phyloP scores from a whole-genome alignment of 2,329 filamentous ascomycete species.

The Neopestalotiopsis rosae region DNA sequence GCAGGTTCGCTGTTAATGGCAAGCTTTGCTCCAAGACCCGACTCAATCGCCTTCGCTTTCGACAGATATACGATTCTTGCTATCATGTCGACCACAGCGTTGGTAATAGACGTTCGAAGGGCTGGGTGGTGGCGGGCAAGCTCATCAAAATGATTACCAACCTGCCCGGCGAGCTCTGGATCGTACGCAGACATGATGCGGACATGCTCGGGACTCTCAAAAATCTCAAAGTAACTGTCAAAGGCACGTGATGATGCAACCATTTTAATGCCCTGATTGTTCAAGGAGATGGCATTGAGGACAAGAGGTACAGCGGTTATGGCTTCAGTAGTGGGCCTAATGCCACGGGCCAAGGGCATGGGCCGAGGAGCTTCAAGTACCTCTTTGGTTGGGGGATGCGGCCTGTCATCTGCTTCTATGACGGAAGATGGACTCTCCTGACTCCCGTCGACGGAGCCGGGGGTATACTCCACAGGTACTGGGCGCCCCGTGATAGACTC shows the following conservation, averaged over 20 bases:
- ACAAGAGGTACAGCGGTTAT: constrained; percentile 86
- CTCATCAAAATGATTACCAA: constrained; percentile 91
- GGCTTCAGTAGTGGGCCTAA: constrained; percentile 86
- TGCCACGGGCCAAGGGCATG: constrained; percentile 66
- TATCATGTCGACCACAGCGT: constrained; percentile 88
- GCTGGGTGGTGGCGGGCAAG: constrained; percentile 90
- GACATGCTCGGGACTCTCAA: constrained; percentile 89
- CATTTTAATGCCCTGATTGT: constrained; percentile 83
- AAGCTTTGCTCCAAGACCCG: constrained; percentile 80
- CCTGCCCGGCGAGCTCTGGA: constrained; percentile 67
- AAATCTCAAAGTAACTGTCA: constrained; percentile 92
- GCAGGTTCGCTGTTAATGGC: constrained; percentile 67
- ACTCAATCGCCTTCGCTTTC: constrained; percentile 68
- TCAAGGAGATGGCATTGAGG: constrained; percentile 92
- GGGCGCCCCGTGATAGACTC: constrained; percentile 73
- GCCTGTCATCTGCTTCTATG: constrained; percentile 45
- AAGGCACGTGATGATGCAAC: constrained; percentile 84
- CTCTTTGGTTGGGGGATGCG: constrained; percentile 59
- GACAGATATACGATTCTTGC: constrained; percentile 79
- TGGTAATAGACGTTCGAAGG: constrained; percentile 79
- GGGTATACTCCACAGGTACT: constrained; percentile 43
- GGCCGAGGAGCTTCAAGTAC: constrained; percentile 51
- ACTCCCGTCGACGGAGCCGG: constrained; percentile 37
- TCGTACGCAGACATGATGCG: constrained; percentile 78
- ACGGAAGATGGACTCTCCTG: constrained; percentile 45